phyloP scores from a whole-genome alignment of 2,329 filamentous ascomycete genomes.

The Fusarium udum region DNA sequence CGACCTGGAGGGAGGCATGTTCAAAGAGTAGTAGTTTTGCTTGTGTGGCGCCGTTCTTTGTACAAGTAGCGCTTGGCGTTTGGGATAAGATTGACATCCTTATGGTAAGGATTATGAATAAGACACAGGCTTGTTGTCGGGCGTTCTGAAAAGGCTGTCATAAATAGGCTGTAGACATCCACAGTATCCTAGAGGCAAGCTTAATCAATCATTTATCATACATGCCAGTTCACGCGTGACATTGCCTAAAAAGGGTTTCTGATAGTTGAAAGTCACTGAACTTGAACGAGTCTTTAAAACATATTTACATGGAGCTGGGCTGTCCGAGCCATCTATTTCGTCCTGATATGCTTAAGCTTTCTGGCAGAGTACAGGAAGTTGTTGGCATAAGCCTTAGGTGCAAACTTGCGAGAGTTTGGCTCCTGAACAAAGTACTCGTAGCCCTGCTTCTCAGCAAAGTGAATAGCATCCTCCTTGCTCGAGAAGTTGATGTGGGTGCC shows the following conservation, averaged over 20 bases:
- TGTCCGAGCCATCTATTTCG: slow-evolving; percentile 67
- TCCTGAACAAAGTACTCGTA: slow-evolving; percentile 99
- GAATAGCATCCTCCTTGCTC: slow-evolving; percentile 91
- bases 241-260: not conserved
- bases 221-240: not conserved
- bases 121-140: slow-evolving; percentile 21
- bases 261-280: not conserved
- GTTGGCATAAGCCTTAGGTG: slow-evolving; percentile 93
- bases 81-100: slow-evolving; percentile 22
- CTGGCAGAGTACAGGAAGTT: slow-evolving; percentile 88
- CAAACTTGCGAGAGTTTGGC: slow-evolving; percentile 85
- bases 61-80: slow-evolving; percentile 36
- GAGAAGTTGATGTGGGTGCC: slow-evolving; percentile 91
- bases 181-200: not conserved
- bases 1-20: slow-evolving; percentile 1
- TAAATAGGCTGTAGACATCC: not conserved
- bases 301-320: slow-evolving; percentile 44
- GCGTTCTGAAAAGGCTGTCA: slow-evolving; percentile 19
- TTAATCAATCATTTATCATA: not conserved
- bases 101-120: slow-evolving; percentile 23
- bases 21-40: slow-evolving; percentile 23
- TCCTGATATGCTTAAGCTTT: slow-evolving; percentile 88
- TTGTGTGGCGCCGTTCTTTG: slow-evolving; percentile 23
- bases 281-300: slow-evolving; percentile 34
- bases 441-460: slow-evolving; percentile 97